Base-by-base conservation (phyloP, 306 rosid genomes). In the Begonia peltatifolia region DNA sequence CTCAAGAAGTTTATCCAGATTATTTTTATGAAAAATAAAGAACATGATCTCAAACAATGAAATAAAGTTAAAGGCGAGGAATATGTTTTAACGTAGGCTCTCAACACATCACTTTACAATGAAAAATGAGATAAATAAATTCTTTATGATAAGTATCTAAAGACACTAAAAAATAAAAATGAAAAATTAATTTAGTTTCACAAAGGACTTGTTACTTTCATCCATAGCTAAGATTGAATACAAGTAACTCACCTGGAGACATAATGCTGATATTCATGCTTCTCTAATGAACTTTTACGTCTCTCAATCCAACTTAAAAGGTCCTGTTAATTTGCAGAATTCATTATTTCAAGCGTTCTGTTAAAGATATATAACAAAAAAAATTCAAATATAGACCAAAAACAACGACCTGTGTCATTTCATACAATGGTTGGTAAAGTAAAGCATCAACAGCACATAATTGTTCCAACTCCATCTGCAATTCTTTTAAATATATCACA, bases 271-370 rank as follows among this genome's bases (percentile, higher is more conserved):
- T 84, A 89, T 52, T 82, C 97, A 53, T 78, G 94, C 56, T 80
- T 89, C 52, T 78, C 90, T 43, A 84, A 72, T 23, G 65, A 73
- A 41, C 55, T 63, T 71, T 79, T 89, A 71, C 69, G 80, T 50
- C 54, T 78, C 42, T 76, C 80, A 59, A 89, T 84, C 97, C 97
- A 89, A 73, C 87, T 89, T 58, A 73, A 56, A 59, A 89, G 87
- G 65, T 82, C 97, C 97, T 89, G 46, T 46, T 61, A 38, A 65
- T 44, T 54, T 57, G 57, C 48, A 58, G 53, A 53, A 67, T 22
- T 43, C 53, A 56, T 61, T 58, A 52, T 43, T 53, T 56, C 58
- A 73, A 54, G 23, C 52, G 25, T 54, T 50, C 50, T 35, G 56
- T 52, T 47, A 42, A 44, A 58, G 50, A 54, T 44, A 17, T 14